phyloP scores from a whole-genome alignment of 78 protist species.

The Neovahlkampfia damariscottae region DNA sequence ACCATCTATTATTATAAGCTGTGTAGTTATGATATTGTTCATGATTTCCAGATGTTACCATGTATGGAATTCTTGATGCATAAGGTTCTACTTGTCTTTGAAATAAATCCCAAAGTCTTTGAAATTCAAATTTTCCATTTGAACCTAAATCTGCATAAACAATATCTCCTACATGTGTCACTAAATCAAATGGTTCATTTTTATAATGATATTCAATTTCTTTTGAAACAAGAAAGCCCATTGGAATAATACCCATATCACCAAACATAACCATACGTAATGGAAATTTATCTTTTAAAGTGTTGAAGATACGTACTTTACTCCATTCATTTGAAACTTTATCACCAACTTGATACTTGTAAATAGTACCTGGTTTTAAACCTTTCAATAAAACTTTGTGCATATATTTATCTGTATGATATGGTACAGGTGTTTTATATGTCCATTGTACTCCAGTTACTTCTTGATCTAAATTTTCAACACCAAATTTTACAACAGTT shows the following conservation, averaged over 20 bases:
- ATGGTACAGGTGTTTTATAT: too few species aligned
- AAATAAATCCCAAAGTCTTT: neutral
- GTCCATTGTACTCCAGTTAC: too few species aligned
- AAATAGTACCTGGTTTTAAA: neutral
- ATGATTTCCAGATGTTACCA: conserved; percentile 19
- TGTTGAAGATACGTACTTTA: too few species aligned
- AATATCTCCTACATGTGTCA: conserved; percentile 13
- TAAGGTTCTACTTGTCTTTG: neutral
- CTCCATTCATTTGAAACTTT: too few species aligned
- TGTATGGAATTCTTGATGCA: conserved; percentile 1
- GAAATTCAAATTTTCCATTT: too few species aligned
- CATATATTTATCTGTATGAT: too few species aligned
- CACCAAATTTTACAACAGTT: too few species aligned
- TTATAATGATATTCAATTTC: neutral
- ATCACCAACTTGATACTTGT: conserved; percentile 1
- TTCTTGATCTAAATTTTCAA: too few species aligned
- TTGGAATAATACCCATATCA: neutral
- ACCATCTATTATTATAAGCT: conserved; percentile 1
- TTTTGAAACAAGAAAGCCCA: neutral
- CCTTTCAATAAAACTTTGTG: neutral
- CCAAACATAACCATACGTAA: conserved; percentile 4
- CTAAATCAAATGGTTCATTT: neutral
- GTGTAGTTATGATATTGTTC: neutral
- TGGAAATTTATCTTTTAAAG: neutral
- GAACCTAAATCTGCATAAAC: neutral